Base-by-base conservation (phyloP, 2,329 filamentous ascomycete genomes). In the Massarina eburnea region DNA sequence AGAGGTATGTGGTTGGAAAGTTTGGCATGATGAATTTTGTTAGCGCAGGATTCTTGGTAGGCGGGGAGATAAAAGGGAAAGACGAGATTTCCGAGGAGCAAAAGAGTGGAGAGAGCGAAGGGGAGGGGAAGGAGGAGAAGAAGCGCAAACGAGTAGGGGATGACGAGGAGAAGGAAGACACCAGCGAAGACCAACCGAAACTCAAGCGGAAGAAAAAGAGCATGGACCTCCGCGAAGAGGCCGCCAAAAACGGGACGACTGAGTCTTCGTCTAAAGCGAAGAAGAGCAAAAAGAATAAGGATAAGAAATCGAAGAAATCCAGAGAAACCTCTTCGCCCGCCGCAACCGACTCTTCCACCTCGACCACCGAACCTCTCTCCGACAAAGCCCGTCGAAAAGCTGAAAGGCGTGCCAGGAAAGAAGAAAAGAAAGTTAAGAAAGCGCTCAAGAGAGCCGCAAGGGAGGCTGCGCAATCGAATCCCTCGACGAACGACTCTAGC, bases 21-120 rank as follows among this genome's bases (percentile, higher is more conserved):
- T 91, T 85, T 73, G 91, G 91, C 1, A 78, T 81, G 8, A 89
- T 96, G 78, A 82, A 85, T 39, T 99, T 99, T 70, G 86, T 99
- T 19, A 84, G 79, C 47, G 94, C 90, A n/a, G 94, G 92, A 0
- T 80, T 91, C 45, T 64, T 86, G 51, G 77, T 81, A 4, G 82
- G 82, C 10, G 81, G 83, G 49, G 78, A 80, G 62, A 74, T 78
- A 45, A 72, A 79, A 54, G 9, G 19, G 4, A 65, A 61, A 45
- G 54, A 83, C 51, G 75, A 81, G 59, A 74, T 76, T 30, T 65
- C 52, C 46, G 61, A 61, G 52, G 81, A 77, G 54, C 67, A 71
- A 5, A 71, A 75, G 7, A 72, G 76, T 58, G 39, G 38, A n/a
- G 39, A 38, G 9, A 71, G 51, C 43, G 70, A 71, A 41, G 61